A percentile compares a stretch with the other conserved stretches of the same genome.
Conservation (phyloP, 768 basidiomycete genomes). For the Collybiopsis luxurians region DNA sequence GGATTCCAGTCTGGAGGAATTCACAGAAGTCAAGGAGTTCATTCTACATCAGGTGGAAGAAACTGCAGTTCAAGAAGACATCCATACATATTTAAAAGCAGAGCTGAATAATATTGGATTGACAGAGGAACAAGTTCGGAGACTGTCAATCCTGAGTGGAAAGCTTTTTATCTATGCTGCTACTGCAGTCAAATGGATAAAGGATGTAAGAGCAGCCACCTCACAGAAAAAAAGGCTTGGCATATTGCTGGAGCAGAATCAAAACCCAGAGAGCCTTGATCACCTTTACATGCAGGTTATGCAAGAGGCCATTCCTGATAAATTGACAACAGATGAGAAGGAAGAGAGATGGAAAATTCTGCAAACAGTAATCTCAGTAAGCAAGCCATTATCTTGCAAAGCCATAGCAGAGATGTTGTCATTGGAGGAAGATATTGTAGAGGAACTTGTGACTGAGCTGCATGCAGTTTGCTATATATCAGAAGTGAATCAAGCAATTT, state of each 20-base stretch:
- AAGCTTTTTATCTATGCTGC: slow-evolving; percentile 6
- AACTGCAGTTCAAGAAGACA: background rate
- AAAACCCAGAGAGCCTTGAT: background rate
- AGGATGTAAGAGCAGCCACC: background rate
- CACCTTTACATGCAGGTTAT: background rate
- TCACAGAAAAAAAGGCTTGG: background rate
- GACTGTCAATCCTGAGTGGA: background rate
- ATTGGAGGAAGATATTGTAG: background rate
- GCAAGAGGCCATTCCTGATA: background rate
- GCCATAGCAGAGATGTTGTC: background rate
- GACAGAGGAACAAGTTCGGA: background rate
- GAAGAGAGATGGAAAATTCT: background rate
- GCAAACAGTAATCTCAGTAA: background rate
- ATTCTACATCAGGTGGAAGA: background rate
- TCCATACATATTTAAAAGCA: background rate
- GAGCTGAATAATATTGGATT: background rate
- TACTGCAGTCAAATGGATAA: background rate
- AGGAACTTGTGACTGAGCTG: background rate
- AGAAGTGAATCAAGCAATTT: background rate
- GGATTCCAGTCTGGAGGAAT: background rate
- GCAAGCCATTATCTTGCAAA: background rate
- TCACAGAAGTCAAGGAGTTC: background rate
- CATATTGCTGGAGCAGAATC: background rate
- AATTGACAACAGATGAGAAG: background rate
- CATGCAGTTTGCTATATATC: slow-evolving; percentile 1